Base-by-base conservation (phyloP, 1,284 basidiomycete species). In the Blastosporella zonata region DNA sequence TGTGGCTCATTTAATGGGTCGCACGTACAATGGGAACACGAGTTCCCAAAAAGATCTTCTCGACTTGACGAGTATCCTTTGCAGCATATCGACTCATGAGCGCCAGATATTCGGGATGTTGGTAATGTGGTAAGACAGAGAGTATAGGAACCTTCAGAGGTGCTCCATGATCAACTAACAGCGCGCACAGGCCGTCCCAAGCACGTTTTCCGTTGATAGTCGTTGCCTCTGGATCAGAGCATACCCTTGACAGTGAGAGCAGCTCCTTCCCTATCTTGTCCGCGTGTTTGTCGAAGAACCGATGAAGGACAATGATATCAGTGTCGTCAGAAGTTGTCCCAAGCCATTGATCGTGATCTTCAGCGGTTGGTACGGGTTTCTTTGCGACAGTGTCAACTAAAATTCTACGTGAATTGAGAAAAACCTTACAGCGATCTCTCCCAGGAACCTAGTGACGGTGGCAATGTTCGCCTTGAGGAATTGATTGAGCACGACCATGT, bases 231-330 rank as follows among this genome's bases (percentile, higher is more conserved):
- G 77, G 78, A 50, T 89, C 86, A 3, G 69, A 61, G 12, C 78
- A 76, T 2, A 80, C 73, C 52, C 84, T 82, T 8, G 83, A 80
- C 29, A 84, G 78, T 58, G 87, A 87, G 12, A 91, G 75, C 2
- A 93, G 68, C 56, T 90, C 88, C 62, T 89, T 89, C 28, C 89
- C 90, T 44, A 92, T 86, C 64, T 90, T 90, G 63, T 91, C 88
- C 1, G 85, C 83, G 58, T 91, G 84, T 50, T 84, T 87, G 58
- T 87, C 80, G 57, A 93, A 83, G 69, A 90, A 93, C 12, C 89
- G 82, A 62, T 92, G 90, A 7, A 93, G 68, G 8, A 93, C 84
- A 39, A 89, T 81, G 20, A 82, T 79, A 59, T 93, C 90, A 0
- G 88, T 87, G 51, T 90, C 88, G 55, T 93, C 90, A 40, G 85